phyloP scores from a whole-genome alignment of 371 early-diverging fungal species.

The Chytridium lagenaria region DNA sequence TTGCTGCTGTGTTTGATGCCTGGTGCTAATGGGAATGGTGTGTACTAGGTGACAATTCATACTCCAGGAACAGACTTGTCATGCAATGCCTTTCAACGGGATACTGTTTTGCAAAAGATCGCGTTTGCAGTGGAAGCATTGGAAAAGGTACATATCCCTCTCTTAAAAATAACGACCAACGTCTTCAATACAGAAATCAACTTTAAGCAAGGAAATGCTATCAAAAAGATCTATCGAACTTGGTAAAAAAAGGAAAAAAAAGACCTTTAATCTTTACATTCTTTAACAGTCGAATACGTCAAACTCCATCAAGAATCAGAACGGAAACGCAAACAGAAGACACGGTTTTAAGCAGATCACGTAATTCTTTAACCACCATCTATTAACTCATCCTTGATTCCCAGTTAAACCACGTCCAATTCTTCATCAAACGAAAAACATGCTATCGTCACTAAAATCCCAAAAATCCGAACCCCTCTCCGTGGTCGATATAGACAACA shows the following conservation, averaged over 20 bases:
- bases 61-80: not conserved
- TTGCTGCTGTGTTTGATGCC: no score
- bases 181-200: no score
- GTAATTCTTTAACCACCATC: not conserved
- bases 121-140: not conserved
- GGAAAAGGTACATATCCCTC: not conserved
- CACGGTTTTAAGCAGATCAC: not conserved
- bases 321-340: not conserved
- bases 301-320: not conserved
- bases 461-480: not conserved
- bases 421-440: not conserved
- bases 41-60: not conserved
- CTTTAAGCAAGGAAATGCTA: no score
- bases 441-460: not conserved
- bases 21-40: no score
- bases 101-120: not conserved
- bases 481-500: not conserved
- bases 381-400: no score
- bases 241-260: no score
- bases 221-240: no score
- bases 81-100: constrained; percentile 3
- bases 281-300: not conserved
- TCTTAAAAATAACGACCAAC: no score
- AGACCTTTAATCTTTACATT: no score
- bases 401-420: not conserved